Base-by-base conservation (phyloP, 2,329 filamentous ascomycete species). In the Diaporthe humulicola region DNA sequence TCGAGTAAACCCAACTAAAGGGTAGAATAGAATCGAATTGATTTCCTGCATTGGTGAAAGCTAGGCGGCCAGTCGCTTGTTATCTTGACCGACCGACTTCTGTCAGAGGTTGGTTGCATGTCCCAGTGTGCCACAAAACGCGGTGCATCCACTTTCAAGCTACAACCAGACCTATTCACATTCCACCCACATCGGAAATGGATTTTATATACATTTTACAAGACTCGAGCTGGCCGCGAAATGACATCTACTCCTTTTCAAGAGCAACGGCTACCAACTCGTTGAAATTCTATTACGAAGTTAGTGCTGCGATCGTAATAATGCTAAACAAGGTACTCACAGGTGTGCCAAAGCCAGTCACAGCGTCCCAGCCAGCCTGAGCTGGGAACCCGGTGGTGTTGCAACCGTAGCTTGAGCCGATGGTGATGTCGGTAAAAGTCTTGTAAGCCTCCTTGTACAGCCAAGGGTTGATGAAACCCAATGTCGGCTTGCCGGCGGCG, bases 401-500 rank as follows among this genome's bases (percentile, higher is more conserved):
- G 38, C 83, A 85, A 9, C 80, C 82, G 0, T 79, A 79, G 66
- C 85, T 85, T 52, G 79, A 81, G 2, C 86, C 86, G 1, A 73
- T 78, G 3, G 80, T 84, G 73, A 87, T 78, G 61, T 80, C 79
- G 1, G 74, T 79, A 50, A 80, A 78, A 7, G 80, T 75, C 58
- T 79, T 79, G 14, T 78, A 78, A n/a, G 79, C 77, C 12, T 72
- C 71, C 74, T 80, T 79, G 76, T 79, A 40, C 64, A 22, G n/a
- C 52, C 25, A 69, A 5, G 85, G 88, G 66, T 90, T 88, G 42
- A 90, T 79, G 77, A 90, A 90, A 0, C 88, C 88, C n/a, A 90
- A 83, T 0, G 87, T 80, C 3, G 82, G 79, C 80, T 88, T 89
- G 4, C 85, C 85, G 0, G 78, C 81, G 8, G 82, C 82, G 33